These are phyloP conservation scores for Lepidopterella palustris DNA, from an alignment of 495 filamentous ascomycete species.

Conservation along the genomic window DNA sequence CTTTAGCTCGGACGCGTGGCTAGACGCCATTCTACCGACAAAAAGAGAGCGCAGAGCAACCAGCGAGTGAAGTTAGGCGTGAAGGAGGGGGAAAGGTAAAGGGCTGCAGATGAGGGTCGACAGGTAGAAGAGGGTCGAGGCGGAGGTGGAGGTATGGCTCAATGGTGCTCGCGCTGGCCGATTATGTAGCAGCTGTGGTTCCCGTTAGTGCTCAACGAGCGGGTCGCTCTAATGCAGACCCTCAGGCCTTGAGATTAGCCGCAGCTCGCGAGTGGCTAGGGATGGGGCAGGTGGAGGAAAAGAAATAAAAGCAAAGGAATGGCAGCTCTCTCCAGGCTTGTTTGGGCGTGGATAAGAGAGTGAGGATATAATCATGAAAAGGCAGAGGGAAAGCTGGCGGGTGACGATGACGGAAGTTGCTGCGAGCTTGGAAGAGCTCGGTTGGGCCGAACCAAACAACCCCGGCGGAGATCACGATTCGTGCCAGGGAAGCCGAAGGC, in stretches of 20 bases:
- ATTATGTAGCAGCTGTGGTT: neutral
- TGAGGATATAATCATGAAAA: no score
- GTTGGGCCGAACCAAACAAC: no score
- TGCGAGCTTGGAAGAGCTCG: no score
- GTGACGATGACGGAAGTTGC: no score
- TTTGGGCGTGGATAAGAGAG: no score
- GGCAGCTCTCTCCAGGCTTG: no score
- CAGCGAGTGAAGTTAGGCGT: neutral
- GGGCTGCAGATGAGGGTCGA: no score
- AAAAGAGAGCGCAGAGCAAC: neutral
- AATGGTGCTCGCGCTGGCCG: neutral
- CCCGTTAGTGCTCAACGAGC: neutral
- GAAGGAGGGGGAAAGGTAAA: neutral
- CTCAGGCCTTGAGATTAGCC: neutral
- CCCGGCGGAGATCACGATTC: no score
- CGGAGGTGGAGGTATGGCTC: neutral
- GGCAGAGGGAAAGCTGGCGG: no score
- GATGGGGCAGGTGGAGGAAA: neutral
- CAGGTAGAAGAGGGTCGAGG: neutral
- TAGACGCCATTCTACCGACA: neutral
- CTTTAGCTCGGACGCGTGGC: conserved; percentile 57
- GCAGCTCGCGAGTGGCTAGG: neutral
- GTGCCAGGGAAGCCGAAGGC: no score
- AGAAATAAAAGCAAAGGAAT: neutral
- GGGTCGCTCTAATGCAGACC: conserved; percentile 3